These are phyloP conservation scores for Chlorencoelia australis DNA, from an alignment of 2,329 filamentous ascomycete genomes.

Conservation along the genomic window DNA sequence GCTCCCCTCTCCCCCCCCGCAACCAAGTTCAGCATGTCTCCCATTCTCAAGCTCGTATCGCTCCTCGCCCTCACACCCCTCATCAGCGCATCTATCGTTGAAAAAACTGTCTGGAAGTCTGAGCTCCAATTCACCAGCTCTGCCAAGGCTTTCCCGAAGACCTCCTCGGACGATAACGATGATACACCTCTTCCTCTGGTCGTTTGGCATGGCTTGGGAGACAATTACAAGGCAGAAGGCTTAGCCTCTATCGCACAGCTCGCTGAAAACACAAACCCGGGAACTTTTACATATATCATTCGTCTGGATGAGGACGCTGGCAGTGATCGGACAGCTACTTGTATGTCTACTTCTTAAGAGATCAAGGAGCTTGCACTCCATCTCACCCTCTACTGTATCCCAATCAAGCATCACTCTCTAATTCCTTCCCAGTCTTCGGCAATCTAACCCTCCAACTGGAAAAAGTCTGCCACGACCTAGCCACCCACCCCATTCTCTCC, in stretches of 20 bases:
- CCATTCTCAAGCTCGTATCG: constrained; percentile 11
- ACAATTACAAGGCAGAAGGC: constrained; percentile 67
- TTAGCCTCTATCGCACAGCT: constrained; percentile 62
- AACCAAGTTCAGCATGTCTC: constrained; percentile 14
- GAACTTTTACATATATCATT: constrained; percentile 76
- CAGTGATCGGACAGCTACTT: constrained; percentile 66
- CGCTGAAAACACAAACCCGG: constrained; percentile 63
- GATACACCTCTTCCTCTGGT: constrained; percentile 76
- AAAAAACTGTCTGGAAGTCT: no score
- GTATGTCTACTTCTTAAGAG: constrained; percentile 60
- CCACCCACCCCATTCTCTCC: constrained; percentile 66
- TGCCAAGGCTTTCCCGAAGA: constrained; percentile 1
- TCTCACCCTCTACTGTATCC: neutral
- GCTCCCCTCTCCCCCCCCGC: neutral
- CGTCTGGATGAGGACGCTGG: constrained; percentile 51
- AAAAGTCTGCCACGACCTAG: constrained; percentile 67
- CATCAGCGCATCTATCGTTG: constrained; percentile 12
- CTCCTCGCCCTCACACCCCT: constrained; percentile 13
- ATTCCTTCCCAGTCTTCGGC: neutral
- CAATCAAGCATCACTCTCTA: no score
- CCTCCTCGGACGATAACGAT: constrained; percentile 26
- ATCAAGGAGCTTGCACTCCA: neutral
- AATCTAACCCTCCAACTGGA: constrained; percentile 69
- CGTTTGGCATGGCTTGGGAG: constrained; percentile 82
- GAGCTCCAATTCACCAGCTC: constrained; percentile 3